phyloP scores from a whole-genome alignment of 2,329 filamentous ascomycete species.

The Periconia macrospinosa region DNA sequence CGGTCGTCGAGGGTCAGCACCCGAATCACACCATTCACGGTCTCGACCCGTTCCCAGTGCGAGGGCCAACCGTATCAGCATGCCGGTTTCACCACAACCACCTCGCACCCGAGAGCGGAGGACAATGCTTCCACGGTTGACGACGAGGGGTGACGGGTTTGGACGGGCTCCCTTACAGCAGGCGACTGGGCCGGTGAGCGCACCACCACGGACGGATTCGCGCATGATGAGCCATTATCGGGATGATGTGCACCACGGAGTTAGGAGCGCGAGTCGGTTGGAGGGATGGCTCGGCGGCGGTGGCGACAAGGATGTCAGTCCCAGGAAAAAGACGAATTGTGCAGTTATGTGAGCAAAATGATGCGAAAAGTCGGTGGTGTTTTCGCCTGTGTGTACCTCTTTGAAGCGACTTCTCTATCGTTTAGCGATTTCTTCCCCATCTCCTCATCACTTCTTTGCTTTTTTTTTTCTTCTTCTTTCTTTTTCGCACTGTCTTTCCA shows the following conservation, averaged over 20 bases:
- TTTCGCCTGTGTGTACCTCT: not conserved
- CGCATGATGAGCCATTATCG: not conserved
- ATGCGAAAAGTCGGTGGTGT: not conserved
- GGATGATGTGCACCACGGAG: not conserved
- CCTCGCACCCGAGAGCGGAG: constrained; percentile 1
- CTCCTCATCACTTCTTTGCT: too few species aligned
- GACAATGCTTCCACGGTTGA: constrained; percentile 8
- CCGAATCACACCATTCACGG: constrained; percentile 15
- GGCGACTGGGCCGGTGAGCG: constrained; percentile 4
- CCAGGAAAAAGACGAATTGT: constrained; percentile 10
- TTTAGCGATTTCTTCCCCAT: too few species aligned
- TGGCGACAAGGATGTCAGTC: constrained; percentile 5
- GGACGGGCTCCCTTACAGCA: not conserved
- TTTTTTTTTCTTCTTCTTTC: too few species aligned
- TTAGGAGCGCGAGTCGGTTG: not conserved
- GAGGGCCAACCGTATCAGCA: constrained; percentile 10
- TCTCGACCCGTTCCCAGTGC: constrained; percentile 8
- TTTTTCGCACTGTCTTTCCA: too few species aligned
- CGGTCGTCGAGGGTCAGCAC: constrained; percentile 29
- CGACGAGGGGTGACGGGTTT: not conserved
- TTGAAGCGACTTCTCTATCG: not conserved
- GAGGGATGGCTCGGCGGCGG: not conserved
- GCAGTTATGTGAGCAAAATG: constrained; percentile 13
- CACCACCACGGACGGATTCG: constrained; percentile 11
- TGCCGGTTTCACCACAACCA: constrained; percentile 4